Evolutionary conservation across 805 yeast species (phyloP).

Genomic region (Soucietia sequanensis): DNA sequence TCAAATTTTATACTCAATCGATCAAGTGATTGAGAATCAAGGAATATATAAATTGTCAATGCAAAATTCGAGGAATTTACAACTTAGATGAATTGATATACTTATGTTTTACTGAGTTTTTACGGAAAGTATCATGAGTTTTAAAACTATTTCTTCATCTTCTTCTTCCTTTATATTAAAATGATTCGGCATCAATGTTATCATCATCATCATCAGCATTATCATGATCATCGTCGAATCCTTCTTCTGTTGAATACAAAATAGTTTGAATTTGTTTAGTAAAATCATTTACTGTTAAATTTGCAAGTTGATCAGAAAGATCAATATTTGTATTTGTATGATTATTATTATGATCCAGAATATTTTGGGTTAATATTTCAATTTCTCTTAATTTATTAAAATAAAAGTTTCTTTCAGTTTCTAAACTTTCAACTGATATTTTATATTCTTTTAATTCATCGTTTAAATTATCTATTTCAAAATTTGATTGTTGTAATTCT

Average conservation of each 20-base stretch:
- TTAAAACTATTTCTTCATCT: too few relatives aligned
- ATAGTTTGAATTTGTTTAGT: conserved; percentile 66
- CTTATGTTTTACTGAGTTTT: too few relatives aligned
- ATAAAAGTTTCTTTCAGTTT: conserved; percentile 85
- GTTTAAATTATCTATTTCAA: conserved; percentile 37
- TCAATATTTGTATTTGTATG: conserved; percentile 7
- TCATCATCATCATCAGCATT: conserved; percentile 10
- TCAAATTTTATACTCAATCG: too few relatives aligned
- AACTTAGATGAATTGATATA: too few relatives aligned
- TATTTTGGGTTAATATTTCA: conserved; percentile 71
- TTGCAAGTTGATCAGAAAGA: conserved; percentile 45
- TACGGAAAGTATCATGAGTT: too few relatives aligned
- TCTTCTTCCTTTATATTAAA: background rate
- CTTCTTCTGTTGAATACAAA: conserved; percentile 79
- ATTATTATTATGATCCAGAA: conserved; percentile 21
- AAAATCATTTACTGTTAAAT: conserved; percentile 25
- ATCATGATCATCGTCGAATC: conserved; percentile 64
- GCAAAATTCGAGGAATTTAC: too few relatives aligned
- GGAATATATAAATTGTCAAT: too few relatives aligned
- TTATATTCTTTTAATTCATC: conserved; percentile 57
- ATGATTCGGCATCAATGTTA: conserved; percentile 19
- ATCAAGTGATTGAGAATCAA: too few relatives aligned
- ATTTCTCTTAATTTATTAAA: conserved; percentile 86
- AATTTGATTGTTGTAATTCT: conserved; percentile 48
- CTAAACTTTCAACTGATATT: conserved; percentile 62